Conservation (phyloP, 148 eudicot genomes). For the Chenopodium formosanum region DNA sequence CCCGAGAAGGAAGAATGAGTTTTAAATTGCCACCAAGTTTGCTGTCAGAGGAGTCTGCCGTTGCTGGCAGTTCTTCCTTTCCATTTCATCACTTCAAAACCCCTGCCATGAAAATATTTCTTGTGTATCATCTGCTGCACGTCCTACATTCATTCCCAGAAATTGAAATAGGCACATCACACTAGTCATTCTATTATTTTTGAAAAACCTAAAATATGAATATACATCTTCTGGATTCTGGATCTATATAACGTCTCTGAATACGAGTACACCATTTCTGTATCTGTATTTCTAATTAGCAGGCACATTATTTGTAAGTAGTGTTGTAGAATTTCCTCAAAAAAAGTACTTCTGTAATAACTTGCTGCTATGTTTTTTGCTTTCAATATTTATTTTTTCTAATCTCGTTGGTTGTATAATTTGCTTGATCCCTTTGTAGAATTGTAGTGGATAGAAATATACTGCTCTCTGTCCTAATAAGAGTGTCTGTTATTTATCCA, state of each 20-base stretch:
- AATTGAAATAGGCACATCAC: no score
- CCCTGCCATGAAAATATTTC: no score
- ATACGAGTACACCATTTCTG: background rate
- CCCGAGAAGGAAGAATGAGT: no score
- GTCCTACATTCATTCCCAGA: no score
- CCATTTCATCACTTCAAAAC: no score
- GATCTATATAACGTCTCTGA: background rate
- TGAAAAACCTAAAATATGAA: background rate
- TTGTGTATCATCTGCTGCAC: no score
- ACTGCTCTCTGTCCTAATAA: slow-evolving; percentile 31
- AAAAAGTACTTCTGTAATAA: background rate
- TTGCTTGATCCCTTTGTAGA: background rate
- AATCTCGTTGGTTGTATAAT: background rate
- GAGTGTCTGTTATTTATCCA: slow-evolving; percentile 36
- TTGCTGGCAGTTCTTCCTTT: no score
- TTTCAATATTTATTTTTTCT: background rate
- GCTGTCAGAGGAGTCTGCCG: no score
- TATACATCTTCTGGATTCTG: background rate
- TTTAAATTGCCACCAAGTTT: no score
- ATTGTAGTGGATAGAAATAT: slow-evolving; percentile 20
- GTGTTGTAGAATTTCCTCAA: background rate
- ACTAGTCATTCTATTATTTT: no score
- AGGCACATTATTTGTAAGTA: no score
- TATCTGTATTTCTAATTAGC: background rate
- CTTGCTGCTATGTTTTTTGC: background rate